These are phyloP conservation scores for Leccinum colubrinum DNA, from an alignment of 1,284 basidiomycete species.

Conservation along the genomic window DNA sequence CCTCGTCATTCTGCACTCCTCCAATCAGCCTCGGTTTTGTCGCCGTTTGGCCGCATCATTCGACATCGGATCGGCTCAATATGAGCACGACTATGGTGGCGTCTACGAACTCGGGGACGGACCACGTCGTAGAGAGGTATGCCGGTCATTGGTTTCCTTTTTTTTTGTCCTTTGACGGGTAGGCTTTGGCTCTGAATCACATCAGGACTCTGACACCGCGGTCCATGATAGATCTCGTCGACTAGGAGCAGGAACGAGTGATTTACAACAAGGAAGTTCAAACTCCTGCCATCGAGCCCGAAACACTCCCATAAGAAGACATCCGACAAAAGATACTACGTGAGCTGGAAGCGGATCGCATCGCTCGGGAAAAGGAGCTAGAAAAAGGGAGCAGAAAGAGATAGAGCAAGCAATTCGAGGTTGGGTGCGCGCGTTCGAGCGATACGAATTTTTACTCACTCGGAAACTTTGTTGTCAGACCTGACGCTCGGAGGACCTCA, in stretches of 20 bases:
- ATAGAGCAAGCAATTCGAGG: constrained; percentile 82
- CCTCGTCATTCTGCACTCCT: constrained; percentile 41
- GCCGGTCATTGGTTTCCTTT: constrained; percentile 12
- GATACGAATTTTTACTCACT: neutral
- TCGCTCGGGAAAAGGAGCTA: constrained; percentile 74
- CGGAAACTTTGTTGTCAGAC: constrained; percentile 44
- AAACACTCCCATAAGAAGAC: constrained; percentile 58
- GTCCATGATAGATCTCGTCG: constrained; percentile 52
- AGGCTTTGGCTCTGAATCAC: neutral
- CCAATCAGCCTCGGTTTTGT: constrained; percentile 42
- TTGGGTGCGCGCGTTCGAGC: constrained; percentile 28
- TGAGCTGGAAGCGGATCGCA: constrained; percentile 63
- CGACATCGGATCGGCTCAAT: constrained; percentile 50
- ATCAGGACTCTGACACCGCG: constrained; percentile 62
- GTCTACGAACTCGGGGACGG: constrained; percentile 54
- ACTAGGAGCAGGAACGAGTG: constrained; percentile 64
- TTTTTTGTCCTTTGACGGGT: neutral
- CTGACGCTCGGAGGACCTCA: constrained; percentile 42
- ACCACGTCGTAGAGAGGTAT: constrained; percentile 66
- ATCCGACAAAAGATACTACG: constrained; percentile 66
- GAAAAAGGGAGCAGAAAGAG: constrained; percentile 80
- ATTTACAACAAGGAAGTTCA: constrained; percentile 95
- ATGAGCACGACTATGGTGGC: constrained; percentile 47
- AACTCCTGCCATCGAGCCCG: constrained; percentile 66
- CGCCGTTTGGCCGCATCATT: constrained; percentile 58